Conservation (phyloP, 106 monocot genomes). For the Amphibolis antarctica region DNA sequence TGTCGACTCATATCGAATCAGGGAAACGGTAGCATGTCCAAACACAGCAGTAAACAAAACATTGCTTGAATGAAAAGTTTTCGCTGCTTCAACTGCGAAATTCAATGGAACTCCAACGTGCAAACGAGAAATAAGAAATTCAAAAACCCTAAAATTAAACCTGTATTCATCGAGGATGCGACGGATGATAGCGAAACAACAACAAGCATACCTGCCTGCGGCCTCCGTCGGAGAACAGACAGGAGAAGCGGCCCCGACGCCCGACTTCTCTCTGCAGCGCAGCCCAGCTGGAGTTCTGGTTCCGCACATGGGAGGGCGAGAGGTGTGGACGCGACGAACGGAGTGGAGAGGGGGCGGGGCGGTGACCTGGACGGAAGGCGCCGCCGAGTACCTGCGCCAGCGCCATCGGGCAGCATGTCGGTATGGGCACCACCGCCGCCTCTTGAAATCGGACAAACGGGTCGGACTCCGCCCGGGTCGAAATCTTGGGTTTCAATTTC, state of each 20-base stretch:
- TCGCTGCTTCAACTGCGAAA: too few relatives aligned
- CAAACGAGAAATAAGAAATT: background rate
- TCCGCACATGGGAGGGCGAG: background rate
- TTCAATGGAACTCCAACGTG: background rate
- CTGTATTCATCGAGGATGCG: background rate
- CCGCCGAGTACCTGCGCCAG: background rate
- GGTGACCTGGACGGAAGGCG: background rate
- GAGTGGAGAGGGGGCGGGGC: background rate
- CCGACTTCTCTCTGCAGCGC: constrained; percentile 7
- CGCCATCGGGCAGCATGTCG: background rate
- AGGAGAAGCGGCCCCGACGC: constrained; percentile 6
- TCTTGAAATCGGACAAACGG: too few relatives aligned
- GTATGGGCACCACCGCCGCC: background rate
- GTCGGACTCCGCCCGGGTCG: too few relatives aligned
- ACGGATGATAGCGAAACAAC: background rate
- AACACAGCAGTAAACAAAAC: too few relatives aligned
- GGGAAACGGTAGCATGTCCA: too few relatives aligned
- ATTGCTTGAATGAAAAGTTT: too few relatives aligned
- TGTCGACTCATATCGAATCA: too few relatives aligned
- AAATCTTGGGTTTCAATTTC: too few relatives aligned
- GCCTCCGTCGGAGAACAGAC: constrained; percentile 13
- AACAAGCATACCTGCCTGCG: constrained; percentile 12
- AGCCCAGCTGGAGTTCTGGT: constrained; percentile 1
- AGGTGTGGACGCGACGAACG: background rate
- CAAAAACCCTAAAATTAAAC: background rate